Conservation (phyloP, 1,139 yeast species). For the Blastobotrys raffinosifermentans region DNA sequence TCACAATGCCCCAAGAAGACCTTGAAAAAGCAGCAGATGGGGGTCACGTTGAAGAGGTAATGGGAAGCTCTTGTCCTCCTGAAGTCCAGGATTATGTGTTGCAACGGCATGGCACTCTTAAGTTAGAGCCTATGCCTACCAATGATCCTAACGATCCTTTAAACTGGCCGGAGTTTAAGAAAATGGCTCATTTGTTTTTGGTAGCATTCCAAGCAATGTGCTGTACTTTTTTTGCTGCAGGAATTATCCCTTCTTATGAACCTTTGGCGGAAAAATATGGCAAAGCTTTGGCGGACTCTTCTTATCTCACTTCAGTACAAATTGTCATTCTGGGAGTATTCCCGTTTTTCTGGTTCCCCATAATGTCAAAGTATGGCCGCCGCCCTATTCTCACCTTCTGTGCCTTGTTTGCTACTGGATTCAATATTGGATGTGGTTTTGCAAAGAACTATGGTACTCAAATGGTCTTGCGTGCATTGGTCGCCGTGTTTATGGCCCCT, state of each 20-base stretch:
- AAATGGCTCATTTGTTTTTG: conserved; percentile 11
- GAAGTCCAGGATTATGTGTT: conserved; percentile 7
- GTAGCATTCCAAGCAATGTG: conserved; percentile 15
- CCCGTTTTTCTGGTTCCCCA: conserved; percentile 18
- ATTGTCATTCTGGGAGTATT: conserved; percentile 16
- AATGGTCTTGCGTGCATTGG: conserved; percentile 15
- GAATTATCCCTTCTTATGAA: conserved; percentile 18
- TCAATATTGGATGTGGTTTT: conserved; percentile 17
- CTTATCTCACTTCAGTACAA: conserved; percentile 18
- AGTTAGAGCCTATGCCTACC: conserved; percentile 17
- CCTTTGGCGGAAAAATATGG: conserved; percentile 16
- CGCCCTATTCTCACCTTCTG: conserved; percentile 11
- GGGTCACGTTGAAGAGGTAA: too few relatives aligned
- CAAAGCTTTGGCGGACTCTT: conserved; percentile 11
- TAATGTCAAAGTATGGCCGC: conserved; percentile 17
- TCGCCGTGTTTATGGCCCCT: conserved; percentile 17
- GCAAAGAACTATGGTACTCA: conserved; percentile 16
- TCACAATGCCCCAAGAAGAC: too few relatives aligned
- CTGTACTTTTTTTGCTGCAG: conserved; percentile 18
- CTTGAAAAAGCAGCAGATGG: too few relatives aligned
- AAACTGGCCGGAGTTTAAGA: conserved; percentile 17
- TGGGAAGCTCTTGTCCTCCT: too few relatives aligned
- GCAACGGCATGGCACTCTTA: conserved; percentile 18
- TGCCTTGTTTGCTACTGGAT: conserved; percentile 9
- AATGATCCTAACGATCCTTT: conserved; percentile 16